Evolutionary conservation across 2,329 filamentous ascomycete species (phyloP).

Genomic region (Metarhizium brunneum): DNA sequence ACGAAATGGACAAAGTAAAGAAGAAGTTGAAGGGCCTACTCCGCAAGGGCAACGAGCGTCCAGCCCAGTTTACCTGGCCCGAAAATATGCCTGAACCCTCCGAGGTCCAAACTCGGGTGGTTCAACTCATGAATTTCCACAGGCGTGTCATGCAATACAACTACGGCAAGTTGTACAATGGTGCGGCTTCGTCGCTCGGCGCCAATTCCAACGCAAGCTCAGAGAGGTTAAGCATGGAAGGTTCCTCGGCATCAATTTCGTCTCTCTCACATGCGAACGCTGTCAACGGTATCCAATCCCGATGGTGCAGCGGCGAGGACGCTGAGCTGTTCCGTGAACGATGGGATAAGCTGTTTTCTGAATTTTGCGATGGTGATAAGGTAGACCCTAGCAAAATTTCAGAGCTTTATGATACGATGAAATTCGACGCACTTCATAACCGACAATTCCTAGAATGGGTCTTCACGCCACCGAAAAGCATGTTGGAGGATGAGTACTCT

Average conservation of each 20-base stretch:
- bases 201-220: constrained; percentile 42
- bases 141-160: constrained; percentile 92
- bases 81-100: constrained; percentile 90
- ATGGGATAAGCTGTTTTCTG: constrained; percentile 96
- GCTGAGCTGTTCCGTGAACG: constrained; percentile 89
- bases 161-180: constrained; percentile 67
- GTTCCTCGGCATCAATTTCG: constrained; percentile 32
- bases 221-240: constrained; percentile 34
- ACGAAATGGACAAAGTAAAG: constrained; percentile 99
- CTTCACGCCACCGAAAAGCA: constrained; percentile 75
- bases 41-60: constrained; percentile 85
- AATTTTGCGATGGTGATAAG: constrained; percentile 95
- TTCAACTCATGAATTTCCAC: constrained; percentile 97
- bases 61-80: constrained; percentile 97
- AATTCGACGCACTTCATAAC: constrained; percentile 96
- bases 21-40: constrained; percentile 95
- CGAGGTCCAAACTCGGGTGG: constrained; percentile 82
- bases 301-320: constrained; percentile 96
- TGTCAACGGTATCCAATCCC: constrained; percentile 66
- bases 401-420: constrained; percentile 98
- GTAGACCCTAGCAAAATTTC: constrained; percentile 98
- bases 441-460: constrained; percentile 95
- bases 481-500: constrained; percentile 62
- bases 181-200: constrained; percentile 53
- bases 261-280: constrained; percentile 51